Conservation (phyloP, 2,329 filamentous ascomycete species). For the Endoconidiophora polonica region DNA sequence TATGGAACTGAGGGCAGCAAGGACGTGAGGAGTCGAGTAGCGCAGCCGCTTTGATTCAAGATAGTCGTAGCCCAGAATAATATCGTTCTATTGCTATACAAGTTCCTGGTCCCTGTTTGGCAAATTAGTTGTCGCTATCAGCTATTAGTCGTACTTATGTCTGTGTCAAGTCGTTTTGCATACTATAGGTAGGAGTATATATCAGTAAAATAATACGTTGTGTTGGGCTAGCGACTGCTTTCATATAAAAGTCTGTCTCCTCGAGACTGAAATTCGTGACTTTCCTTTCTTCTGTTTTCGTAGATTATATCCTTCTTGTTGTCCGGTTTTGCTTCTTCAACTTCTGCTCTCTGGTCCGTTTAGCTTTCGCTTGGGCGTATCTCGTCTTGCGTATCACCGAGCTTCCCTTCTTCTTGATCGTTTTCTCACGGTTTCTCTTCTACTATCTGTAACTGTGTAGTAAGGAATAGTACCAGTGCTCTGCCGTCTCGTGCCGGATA, state of each 20-base stretch:
- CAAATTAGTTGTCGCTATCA: not conserved
- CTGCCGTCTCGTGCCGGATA: not conserved
- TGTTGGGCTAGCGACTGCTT: too few relatives aligned
- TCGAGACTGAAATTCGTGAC: not conserved
- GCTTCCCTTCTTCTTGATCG: constrained; percentile 1
- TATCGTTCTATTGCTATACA: too few relatives aligned
- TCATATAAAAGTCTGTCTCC: not conserved
- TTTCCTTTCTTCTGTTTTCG: not conserved
- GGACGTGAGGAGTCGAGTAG: too few relatives aligned
- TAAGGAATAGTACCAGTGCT: not conserved
- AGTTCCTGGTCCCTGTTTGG: not conserved
- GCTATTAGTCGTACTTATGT: not conserved
- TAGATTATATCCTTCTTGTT: not conserved
- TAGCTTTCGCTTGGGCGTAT: constrained; percentile 8
- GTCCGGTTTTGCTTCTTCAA: constrained; percentile 2
- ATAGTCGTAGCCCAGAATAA: too few relatives aligned
- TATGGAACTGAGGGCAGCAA: too few relatives aligned
- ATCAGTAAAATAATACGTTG: too few relatives aligned
- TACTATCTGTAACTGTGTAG: not conserved
- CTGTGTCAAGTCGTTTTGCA: not conserved
- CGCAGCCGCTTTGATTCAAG: too few relatives aligned
- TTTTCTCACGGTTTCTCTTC: not conserved
- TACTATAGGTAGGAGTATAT: not conserved
- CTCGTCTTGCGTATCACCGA: constrained; percentile 10
- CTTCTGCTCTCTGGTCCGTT: constrained; percentile 3